Evolutionary conservation across 2,329 filamentous ascomycete genomes (phyloP).

Genomic region (Cladosporium phlei): DNA sequence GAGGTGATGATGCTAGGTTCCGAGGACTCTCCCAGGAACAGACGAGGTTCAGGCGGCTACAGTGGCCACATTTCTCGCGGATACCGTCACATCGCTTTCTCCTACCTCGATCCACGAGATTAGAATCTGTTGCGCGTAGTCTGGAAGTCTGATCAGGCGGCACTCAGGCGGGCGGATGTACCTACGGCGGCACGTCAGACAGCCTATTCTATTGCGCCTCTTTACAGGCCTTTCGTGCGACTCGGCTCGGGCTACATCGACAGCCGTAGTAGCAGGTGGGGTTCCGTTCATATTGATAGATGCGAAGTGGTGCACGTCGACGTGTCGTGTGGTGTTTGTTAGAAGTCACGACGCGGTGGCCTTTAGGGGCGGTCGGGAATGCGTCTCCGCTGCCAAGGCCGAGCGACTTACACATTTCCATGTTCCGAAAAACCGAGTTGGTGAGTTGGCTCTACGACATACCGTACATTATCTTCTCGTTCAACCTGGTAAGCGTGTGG

Average conservation of each 20-base stretch:
- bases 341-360: too few relatives aligned
- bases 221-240: not conserved
- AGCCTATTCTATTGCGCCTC: constrained; percentile 5
- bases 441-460: too few relatives aligned
- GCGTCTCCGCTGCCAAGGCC: too few relatives aligned
- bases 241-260: not conserved
- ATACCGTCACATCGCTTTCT: not conserved
- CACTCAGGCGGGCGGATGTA: not conserved
- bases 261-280: not conserved
- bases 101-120: not conserved
- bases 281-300: not conserved
- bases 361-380: too few relatives aligned
- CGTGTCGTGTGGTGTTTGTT: too few relatives aligned
- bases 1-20: not conserved
- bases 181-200: constrained; percentile 8
- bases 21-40: not conserved
- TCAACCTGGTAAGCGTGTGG: too few relatives aligned
- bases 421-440: too few relatives aligned
- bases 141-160: too few relatives aligned
- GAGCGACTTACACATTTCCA: too few relatives aligned
- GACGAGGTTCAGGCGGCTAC: not conserved
- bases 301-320: not conserved
- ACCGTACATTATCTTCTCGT: too few relatives aligned
- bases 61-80: not conserved
- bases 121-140: not conserved